Evolutionary conservation across 129 eudicot genomes (phyloP).

Genomic region (Lactuca sativa): DNA sequence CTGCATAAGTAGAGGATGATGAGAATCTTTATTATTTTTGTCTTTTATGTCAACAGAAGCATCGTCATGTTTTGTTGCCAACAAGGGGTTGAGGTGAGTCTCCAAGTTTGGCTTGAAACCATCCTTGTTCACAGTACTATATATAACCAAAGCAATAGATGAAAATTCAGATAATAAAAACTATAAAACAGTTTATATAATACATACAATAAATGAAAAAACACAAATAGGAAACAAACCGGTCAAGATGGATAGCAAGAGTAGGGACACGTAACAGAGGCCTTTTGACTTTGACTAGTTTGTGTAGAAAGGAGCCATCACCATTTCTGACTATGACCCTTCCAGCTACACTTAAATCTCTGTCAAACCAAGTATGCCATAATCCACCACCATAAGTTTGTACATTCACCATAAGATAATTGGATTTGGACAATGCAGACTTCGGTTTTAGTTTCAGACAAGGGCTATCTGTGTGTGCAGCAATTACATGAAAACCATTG

Average conservation of each 20-base stretch:
- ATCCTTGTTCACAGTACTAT: constrained; percentile 77
- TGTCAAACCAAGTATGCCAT: constrained; percentile 99
- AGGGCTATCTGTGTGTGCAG: constrained; percentile 98
- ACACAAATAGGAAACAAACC: constrained; percentile 44
- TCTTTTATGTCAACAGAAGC: constrained; percentile 52
- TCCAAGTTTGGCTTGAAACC: constrained; percentile 95
- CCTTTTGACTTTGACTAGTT: constrained; percentile 73
- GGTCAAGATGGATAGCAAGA: constrained; percentile 90
- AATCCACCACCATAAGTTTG: constrained; percentile 98
- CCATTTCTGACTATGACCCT: constrained; percentile 70
- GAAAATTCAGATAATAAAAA: background rate
- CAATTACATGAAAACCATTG: constrained; percentile 91
- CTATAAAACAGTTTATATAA: background rate
- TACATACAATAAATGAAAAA: background rate
- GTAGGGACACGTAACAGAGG: constrained; percentile 92
- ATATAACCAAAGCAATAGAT: constrained; percentile 37
- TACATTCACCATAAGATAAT: constrained; percentile 91
- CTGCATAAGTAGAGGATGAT: constrained; percentile 88
- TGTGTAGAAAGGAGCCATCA: constrained; percentile 76
- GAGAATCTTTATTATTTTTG: constrained; percentile 47
- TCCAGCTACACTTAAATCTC: constrained; percentile 94
- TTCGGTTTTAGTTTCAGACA: constrained; percentile 89
- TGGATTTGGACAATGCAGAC: constrained; percentile 81
- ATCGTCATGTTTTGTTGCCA: constrained; percentile 62
- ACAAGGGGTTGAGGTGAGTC: constrained; percentile 83